Base-by-base conservation (phyloP, 2,329 filamentous ascomycete species). In the Botrytis pseudocinerea region DNA sequence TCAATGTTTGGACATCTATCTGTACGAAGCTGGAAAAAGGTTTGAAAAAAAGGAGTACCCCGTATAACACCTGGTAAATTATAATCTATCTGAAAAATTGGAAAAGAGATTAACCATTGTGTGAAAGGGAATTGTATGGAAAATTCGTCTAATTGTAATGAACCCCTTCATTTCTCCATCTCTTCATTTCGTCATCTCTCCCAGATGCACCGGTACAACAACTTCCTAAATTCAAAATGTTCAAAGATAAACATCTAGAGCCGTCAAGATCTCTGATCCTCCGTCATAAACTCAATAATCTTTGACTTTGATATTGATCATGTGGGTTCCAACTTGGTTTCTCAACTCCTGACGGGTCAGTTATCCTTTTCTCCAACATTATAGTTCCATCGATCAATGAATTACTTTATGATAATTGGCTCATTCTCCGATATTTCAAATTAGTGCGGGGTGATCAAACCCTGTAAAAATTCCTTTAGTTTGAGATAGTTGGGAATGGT, bases 361-460 rank as follows among this genome's bases (percentile, higher is more conserved):
- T 12, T 14, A 66, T 66, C n/a, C 44, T 18, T 38, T 46, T 40
- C 64, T 57, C 46, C 64, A 42, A 68, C 35, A 57, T 57, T 57
- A 28, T 28, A 57, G 46, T 68, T 57, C 42, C 48, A 68, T 44
- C 18, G 40, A 54, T 32, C 40, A 8, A 38, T 42, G 20, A 35
- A 42, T 32, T 14, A 32, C 35, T 57, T 25, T 18, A 25, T 28
- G 12, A 42, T 42, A 6, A 68, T 68, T 68, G 65, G 48, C 3
- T 28, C 28, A 42, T 4, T 35, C 25, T 57, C 2, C 25, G 42
- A 54, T 16, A 22, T 68, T 66, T 8, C 64, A 42, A 25, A 9
- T 42, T 57, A 35, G 54, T 68, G 65, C 65, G 48, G 65, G 65
- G 35, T 66, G 46, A 54, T n/a, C 16, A 38, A 54, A 54, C 46